Evolutionary conservation across 768 basidiomycete genomes (phyloP).

Genomic region (Nevesoporus exiguus): DNA sequence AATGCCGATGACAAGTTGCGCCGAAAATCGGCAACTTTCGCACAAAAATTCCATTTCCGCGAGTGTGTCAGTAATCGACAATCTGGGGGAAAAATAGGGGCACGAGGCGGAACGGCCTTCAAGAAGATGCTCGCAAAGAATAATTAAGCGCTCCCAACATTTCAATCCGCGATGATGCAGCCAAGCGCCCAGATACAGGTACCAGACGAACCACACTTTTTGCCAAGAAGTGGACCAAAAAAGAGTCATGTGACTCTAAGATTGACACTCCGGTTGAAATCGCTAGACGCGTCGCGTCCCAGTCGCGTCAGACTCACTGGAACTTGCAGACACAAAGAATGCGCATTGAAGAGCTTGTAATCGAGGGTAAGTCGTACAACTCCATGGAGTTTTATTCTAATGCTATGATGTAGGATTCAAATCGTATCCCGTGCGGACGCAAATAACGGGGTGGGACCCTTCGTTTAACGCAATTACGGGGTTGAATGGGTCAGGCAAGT

Average conservation of each 20-base stretch:
- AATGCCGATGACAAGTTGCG: slow-evolving; percentile 8
- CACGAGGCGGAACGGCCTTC: background rate
- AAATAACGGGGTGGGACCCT: slow-evolving; percentile 94
- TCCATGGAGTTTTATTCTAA: background rate
- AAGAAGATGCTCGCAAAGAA: background rate
- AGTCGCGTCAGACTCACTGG: slow-evolving; percentile 17
- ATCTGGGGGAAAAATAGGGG: background rate
- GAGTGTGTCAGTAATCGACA: background rate
- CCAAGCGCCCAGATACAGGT: slow-evolving; percentile 16
- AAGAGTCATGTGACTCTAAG: slow-evolving; percentile 11
- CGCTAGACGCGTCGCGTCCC: slow-evolving; percentile 31
- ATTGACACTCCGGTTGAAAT: slow-evolving; percentile 28
- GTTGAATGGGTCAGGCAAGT: slow-evolving; percentile 94
- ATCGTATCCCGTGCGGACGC: slow-evolving; percentile 93
- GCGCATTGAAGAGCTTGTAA: slow-evolving; percentile 93
- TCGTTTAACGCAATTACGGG: slow-evolving; percentile 99
- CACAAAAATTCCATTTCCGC: slow-evolving; percentile 20
- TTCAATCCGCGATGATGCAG: background rate
- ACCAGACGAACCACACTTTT: background rate
- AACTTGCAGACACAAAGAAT: slow-evolving; percentile 44
- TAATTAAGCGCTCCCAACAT: background rate
- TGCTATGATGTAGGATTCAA: slow-evolving; percentile 71
- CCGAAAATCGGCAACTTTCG: slow-evolving; percentile 10
- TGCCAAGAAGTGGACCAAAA: background rate
- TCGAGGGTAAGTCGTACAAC: slow-evolving; percentile 60